Percentiles rank a stretch among this genome's conserved stretches.
Evolutionary conservation across 1,139 yeast species (phyloP).

Genomic region (Kodamaea arcana): DNA sequence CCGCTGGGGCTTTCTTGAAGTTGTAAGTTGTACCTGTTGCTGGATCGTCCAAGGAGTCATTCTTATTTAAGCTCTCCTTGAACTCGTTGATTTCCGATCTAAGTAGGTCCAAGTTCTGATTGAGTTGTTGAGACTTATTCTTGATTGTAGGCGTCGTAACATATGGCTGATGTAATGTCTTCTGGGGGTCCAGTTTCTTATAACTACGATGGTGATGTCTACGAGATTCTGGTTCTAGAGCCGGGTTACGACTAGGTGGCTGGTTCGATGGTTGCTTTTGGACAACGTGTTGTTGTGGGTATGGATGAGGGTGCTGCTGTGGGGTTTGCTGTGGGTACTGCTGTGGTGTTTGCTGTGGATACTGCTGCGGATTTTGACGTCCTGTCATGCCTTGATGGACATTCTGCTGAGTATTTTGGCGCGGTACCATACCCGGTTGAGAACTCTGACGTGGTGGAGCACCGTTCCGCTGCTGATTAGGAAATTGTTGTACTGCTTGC

Average conservation of each 20-base stretch:
- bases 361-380: background rate
- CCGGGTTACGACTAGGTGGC: constrained; percentile 10
- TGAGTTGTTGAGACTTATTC: constrained; percentile 32
- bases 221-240: constrained; percentile 9
- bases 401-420: background rate
- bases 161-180: constrained; percentile 15
- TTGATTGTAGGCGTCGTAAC: constrained; percentile 12
- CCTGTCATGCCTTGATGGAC: background rate
- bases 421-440: background rate
- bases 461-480: background rate
- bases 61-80: constrained; percentile 38
- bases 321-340: constrained; percentile 2
- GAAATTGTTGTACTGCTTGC: background rate
- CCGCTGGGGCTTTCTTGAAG: constrained; percentile 3
- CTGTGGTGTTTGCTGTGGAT: constrained; percentile 1
- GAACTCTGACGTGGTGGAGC: background rate
- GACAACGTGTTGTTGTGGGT: constrained; percentile 1
- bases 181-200: constrained; percentile 8
- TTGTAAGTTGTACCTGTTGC: constrained; percentile 4
- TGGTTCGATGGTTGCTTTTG: constrained; percentile 2
- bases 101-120: constrained; percentile 41
- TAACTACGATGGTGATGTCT: constrained; percentile 16
- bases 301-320: constrained; percentile 2
- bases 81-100: constrained; percentile 45
- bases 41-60: constrained; percentile 14